phyloP scores from a whole-genome alignment of 768 basidiomycete species.

The Amylocystis lapponica region DNA sequence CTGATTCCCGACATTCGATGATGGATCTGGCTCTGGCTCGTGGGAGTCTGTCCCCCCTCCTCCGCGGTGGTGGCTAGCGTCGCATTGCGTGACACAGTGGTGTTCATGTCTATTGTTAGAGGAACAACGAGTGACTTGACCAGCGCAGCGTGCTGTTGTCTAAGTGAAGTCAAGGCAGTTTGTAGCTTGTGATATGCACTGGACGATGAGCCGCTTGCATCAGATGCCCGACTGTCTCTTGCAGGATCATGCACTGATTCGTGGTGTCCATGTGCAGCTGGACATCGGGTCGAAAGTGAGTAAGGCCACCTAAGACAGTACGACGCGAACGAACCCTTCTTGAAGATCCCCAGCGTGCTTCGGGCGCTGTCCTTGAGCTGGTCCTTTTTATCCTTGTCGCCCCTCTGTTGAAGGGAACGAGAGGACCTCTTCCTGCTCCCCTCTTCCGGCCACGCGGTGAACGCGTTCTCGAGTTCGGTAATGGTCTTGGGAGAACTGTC shows the following conservation, averaged over 20 bases:
- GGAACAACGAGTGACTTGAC: constrained; percentile 23
- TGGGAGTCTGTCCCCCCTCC: constrained; percentile 27
- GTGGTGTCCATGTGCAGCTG: constrained; percentile 7
- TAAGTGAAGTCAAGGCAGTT: constrained; percentile 46
- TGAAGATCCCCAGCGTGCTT: constrained; percentile 55
- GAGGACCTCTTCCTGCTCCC: constrained; percentile 27
- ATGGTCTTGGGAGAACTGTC: constrained; percentile 40
- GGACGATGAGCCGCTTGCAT: constrained; percentile 12
- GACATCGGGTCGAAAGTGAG: too few species aligned
- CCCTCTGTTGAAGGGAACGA: constrained; percentile 25
- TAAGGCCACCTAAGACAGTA: neutral
- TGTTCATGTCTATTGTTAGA: constrained; percentile 17
- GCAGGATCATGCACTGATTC: constrained; percentile 9
- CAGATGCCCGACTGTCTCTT: constrained; percentile 11
- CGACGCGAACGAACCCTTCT: constrained; percentile 24
- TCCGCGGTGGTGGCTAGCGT: constrained; percentile 43
- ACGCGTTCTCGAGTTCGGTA: constrained; percentile 49
- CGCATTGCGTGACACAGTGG: constrained; percentile 20
- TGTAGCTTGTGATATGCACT: constrained; percentile 38
- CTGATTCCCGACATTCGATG: constrained; percentile 20
- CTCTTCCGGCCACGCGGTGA: constrained; percentile 39
- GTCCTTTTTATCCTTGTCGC: constrained; percentile 41
- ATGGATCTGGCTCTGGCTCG: constrained; percentile 7
- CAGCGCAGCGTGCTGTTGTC: constrained; percentile 52
- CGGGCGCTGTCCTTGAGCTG: constrained; percentile 26